Evolutionary conservation across 306 rosid genomes (phyloP).

Genomic region (Glycine latifolia): DNA sequence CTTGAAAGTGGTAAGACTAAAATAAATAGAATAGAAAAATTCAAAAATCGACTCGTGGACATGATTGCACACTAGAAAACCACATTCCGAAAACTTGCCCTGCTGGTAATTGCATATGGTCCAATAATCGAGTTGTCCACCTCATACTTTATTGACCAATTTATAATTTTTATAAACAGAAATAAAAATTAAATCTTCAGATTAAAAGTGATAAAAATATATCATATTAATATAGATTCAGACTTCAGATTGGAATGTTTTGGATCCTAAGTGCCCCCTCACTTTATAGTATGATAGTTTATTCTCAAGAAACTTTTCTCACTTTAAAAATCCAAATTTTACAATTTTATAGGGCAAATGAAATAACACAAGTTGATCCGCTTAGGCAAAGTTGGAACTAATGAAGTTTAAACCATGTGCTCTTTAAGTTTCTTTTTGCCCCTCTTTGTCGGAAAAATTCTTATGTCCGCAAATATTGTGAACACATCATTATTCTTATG

Average conservation of each 20-base stretch:
- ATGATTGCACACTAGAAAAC: neutral
- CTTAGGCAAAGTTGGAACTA: too few species aligned
- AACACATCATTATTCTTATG: neutral
- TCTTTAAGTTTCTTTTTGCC: neutral
- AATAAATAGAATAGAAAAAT: neutral
- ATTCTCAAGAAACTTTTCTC: neutral
- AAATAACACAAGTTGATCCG: neutral
- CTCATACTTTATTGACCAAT: neutral
- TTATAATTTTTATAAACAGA: too few species aligned
- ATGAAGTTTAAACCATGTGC: too few species aligned
- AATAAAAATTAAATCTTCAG: neutral
- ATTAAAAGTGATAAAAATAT: neutral
- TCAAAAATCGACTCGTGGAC: neutral
- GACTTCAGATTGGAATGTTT: neutral
- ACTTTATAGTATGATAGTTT: neutral
- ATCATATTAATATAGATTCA: neutral
- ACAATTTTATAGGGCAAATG: neutral
- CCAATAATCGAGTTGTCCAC: conserved; percentile 3
- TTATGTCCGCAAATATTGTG: neutral
- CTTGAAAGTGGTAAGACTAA: neutral
- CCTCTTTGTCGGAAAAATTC: neutral
- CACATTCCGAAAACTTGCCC: too few species aligned
- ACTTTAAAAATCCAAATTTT: neutral
- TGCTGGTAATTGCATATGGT: neutral
- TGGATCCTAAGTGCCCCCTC: neutral